These are phyloP conservation scores for Cubamyces sp. DNA, from an alignment of 768 basidiomycete species.

Conservation along the genomic window DNA sequence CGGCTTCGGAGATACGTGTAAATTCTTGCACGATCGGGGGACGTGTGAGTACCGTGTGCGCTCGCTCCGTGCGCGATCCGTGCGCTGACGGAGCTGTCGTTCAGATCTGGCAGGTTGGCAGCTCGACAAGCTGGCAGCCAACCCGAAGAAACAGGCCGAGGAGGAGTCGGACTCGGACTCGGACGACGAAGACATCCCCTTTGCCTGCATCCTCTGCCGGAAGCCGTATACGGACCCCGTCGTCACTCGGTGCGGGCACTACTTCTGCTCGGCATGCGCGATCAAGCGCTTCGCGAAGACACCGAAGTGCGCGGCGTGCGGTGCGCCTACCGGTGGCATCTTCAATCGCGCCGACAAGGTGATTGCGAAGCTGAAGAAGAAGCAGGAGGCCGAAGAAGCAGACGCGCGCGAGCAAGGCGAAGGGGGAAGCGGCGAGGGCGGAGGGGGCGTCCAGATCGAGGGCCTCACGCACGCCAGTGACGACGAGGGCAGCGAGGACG, in stretches of 20 bases:
- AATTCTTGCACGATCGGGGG: slow-evolving; percentile 97
- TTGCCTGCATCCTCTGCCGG: slow-evolving; percentile 97
- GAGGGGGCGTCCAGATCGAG: slow-evolving; percentile 50
- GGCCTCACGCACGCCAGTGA: slow-evolving; percentile 44
- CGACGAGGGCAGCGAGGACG: slow-evolving; percentile 36
- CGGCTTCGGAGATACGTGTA: slow-evolving; percentile 98
- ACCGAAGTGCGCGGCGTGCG: slow-evolving; percentile 94
- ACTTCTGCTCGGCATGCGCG: slow-evolving; percentile 94
- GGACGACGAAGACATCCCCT: slow-evolving; percentile 89
- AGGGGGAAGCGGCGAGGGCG: slow-evolving; percentile 19
- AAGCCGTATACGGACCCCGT: slow-evolving; percentile 94
- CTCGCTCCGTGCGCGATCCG: slow-evolving; percentile 9
- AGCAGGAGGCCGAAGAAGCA: slow-evolving; percentile 57
- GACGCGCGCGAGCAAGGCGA: slow-evolving; percentile 47
- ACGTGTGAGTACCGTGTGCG: slow-evolving; percentile 64
- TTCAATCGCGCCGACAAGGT: slow-evolving; percentile 97
- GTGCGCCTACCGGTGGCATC: slow-evolving; percentile 90
- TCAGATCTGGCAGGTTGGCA: slow-evolving; percentile 98
- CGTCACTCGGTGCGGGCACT: slow-evolving; percentile 95
- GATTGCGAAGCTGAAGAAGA: slow-evolving; percentile 83
- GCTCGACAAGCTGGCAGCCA: slow-evolving; percentile 89
- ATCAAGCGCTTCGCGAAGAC: slow-evolving; percentile 94
- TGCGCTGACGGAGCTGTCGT: slow-evolving; percentile 26
- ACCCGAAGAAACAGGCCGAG: slow-evolving; percentile 62
- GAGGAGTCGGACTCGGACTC: slow-evolving; percentile 70